Evolutionary conservation across 2,329 filamentous ascomycete species (phyloP).

Genomic region (Rhynchosporium secalis): DNA sequence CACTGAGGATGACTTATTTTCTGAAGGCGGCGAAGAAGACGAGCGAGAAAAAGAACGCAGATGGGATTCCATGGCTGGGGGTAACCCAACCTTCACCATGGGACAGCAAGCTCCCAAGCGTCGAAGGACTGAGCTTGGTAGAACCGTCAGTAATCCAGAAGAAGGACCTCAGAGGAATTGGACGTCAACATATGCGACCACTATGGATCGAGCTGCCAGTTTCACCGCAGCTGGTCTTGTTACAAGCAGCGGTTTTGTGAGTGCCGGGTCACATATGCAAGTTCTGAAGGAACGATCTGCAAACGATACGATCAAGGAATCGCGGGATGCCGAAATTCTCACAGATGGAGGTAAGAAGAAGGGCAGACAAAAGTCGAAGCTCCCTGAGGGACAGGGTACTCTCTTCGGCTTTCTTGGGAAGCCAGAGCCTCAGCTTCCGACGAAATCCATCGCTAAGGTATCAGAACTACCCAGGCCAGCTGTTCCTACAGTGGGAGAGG

Average conservation of each 20-base stretch:
- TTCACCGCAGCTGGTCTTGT: slow-evolving; percentile 56
- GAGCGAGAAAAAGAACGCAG: slow-evolving; percentile 38
- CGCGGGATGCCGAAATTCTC: slow-evolving; percentile 11
- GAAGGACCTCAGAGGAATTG: slow-evolving; percentile 26
- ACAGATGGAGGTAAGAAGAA: slow-evolving; percentile 12
- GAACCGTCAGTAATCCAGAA: slow-evolving; percentile 24
- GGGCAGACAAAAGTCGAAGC: slow-evolving; percentile 20
- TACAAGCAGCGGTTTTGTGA: slow-evolving; percentile 33
- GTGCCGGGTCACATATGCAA: slow-evolving; percentile 37
- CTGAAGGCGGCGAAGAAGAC: slow-evolving; percentile 58
- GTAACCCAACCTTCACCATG: slow-evolving; percentile 28
- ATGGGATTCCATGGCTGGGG: slow-evolving; percentile 41
- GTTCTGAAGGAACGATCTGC: slow-evolving; percentile 36
- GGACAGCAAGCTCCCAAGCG: slow-evolving; percentile 32
- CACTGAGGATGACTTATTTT: slow-evolving; percentile 68
- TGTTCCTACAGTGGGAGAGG: neutral
- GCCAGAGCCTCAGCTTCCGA: slow-evolving; percentile 19
- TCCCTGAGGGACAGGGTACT: slow-evolving; percentile 31
- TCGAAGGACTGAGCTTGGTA: slow-evolving; percentile 34
- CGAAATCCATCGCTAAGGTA: neutral
- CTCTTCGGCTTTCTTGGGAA: slow-evolving; percentile 35
- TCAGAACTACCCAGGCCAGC: neutral
- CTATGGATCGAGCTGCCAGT: slow-evolving; percentile 60
- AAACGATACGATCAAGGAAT: slow-evolving; percentile 27
- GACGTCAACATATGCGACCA: slow-evolving; percentile 52